Evolutionary conservation across 1,139 yeast genomes (phyloP).

Genomic region (Geotrichum carabidarum): DNA sequence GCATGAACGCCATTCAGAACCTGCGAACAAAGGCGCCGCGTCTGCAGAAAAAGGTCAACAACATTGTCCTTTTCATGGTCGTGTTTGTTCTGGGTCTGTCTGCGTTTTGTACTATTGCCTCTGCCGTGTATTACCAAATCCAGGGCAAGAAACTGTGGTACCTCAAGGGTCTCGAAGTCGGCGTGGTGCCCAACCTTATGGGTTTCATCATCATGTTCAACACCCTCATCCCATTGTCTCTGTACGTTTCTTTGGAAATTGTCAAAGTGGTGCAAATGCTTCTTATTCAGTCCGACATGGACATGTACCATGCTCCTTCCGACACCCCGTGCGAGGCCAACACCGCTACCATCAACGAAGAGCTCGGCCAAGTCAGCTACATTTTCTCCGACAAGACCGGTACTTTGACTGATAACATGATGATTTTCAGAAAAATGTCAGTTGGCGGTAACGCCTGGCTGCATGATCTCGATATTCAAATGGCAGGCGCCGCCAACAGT

Average conservation of each 20-base stretch:
- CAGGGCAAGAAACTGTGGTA: constrained; percentile 60
- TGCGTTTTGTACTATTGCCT: constrained; percentile 77
- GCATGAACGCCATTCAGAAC: constrained; percentile 88
- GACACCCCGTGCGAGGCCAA: constrained; percentile 93
- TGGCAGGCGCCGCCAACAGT: constrained; percentile 27
- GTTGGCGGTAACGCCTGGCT: constrained; percentile 87
- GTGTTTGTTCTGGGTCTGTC: constrained; percentile 67
- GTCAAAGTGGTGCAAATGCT: constrained; percentile 82
- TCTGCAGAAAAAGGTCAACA: constrained; percentile 73
- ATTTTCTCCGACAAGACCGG: constrained; percentile 97
- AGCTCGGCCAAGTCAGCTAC: constrained; percentile 92
- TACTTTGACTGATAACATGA: constrained; percentile 83
- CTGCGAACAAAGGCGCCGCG: constrained; percentile 93
- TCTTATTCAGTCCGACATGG: constrained; percentile 81
- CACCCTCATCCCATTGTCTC: constrained; percentile 88
- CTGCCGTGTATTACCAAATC: constrained; percentile 50
- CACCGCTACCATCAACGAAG: constrained; percentile 93
- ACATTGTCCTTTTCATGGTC: constrained; percentile 84
- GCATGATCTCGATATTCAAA: constrained; percentile 61
- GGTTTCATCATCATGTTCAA: constrained; percentile 96
- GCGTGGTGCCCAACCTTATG: constrained; percentile 88
- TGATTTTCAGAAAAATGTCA: constrained; percentile 79
- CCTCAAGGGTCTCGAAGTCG: constrained; percentile 63
- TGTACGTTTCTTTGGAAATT: constrained; percentile 94
- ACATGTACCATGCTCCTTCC: constrained; percentile 81